phyloP scores from a whole-genome alignment of 495 filamentous ascomycete species.

The Diplogelasinospora grovesii region DNA sequence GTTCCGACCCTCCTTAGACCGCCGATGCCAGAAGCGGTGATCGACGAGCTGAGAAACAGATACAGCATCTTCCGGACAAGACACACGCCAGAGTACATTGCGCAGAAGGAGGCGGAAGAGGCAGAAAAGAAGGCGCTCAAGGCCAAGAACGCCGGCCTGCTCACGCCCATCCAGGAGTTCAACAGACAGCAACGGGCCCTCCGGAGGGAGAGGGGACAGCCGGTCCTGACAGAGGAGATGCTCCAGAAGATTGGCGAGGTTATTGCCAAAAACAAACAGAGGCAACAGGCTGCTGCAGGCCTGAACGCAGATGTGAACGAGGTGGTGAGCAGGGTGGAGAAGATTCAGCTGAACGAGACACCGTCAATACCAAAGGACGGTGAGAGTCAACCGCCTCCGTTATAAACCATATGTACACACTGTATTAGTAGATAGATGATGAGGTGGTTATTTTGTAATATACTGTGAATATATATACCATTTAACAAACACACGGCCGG shows the following conservation, averaged over 20 bases:
- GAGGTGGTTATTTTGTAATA: no score
- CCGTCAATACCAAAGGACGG: no score
- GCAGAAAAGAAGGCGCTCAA: conserved; percentile 49
- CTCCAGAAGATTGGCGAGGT: conserved; percentile 59
- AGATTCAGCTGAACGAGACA: no score
- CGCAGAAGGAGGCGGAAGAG: conserved; percentile 55
- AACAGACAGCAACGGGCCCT: conserved; percentile 36
- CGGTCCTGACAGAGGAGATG: conserved; percentile 51
- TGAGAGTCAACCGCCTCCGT: no score
- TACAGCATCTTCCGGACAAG: conserved; percentile 77
- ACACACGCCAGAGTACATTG: conserved; percentile 64
- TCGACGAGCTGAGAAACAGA: conserved; percentile 84
- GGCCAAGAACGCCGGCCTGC: conserved; percentile 48
- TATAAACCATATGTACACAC: no score
- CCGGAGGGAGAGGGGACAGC: conserved; percentile 41
- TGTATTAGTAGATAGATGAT: no score
- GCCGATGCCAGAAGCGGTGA: conserved; percentile 71
- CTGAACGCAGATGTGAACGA: no score
- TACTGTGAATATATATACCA: no score
- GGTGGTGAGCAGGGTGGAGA: no score
- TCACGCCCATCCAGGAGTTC: conserved; percentile 47
- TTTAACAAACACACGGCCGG: no score
- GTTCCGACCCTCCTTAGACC: conserved; percentile 62
- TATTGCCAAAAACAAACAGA: conserved; percentile 52
- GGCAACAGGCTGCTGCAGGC: no score